Percentiles rank a stretch among this genome's conserved stretches.
Conservation (phyloP, 2,329 filamentous ascomycete species). For the Colletotrichum incanum region DNA sequence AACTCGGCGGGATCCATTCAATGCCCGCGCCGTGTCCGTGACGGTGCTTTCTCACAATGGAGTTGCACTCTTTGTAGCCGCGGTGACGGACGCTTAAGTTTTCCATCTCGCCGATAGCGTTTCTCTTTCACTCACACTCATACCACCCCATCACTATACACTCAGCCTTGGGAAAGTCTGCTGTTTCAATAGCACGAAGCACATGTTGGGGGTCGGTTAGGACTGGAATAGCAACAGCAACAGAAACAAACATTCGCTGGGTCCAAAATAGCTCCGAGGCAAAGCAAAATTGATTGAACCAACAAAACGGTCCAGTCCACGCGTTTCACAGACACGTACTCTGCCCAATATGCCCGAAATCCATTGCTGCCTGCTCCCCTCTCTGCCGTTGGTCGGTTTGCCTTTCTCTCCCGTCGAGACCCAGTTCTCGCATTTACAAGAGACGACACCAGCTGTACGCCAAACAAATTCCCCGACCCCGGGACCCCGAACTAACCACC, state of each 20-base stretch:
- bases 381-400: not conserved
- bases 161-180: not conserved
- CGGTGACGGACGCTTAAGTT: constrained; percentile 7
- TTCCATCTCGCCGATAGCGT: not conserved
- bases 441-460: constrained; percentile 26
- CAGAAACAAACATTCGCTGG: constrained; percentile 1
- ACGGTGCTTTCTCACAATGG: not conserved
- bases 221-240: constrained; percentile 3
- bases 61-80: not conserved
- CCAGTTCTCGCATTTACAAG: constrained; percentile 24
- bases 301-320: not conserved
- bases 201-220: not conserved
- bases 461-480: constrained; percentile 34
- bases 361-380: not conserved
- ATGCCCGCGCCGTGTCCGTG: not conserved
- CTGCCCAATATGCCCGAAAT: not conserved
- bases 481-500: constrained; percentile 8
- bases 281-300: constrained; percentile 4
- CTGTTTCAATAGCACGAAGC: constrained; percentile 6
- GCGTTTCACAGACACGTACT: not conserved
- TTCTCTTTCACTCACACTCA: not conserved
- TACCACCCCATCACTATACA: not conserved
- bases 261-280: not conserved
- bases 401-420: constrained; percentile 1
- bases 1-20: constrained; percentile 19